Percentiles rank a stretch among this genome's conserved stretches.
These are phyloP conservation scores for Stemphylium lycopersici DNA, from an alignment of 2,329 filamentous ascomycete species.

Conservation along the genomic window DNA sequence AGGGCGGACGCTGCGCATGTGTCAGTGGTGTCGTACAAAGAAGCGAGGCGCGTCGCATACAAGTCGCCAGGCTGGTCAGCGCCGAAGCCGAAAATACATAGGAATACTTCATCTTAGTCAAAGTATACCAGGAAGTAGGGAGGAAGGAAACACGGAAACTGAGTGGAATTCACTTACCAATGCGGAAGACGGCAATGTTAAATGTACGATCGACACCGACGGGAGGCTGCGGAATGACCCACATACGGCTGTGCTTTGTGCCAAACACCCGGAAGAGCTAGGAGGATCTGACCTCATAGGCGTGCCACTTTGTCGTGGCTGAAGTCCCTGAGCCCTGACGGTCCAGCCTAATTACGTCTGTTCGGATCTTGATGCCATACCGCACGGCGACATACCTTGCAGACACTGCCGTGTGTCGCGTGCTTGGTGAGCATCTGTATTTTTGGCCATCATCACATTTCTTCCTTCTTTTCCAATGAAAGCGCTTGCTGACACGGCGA, in stretches of 20 bases:
- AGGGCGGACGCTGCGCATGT: conserved; percentile 36
- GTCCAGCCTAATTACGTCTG: conserved; percentile 18
- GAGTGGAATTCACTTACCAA: conserved; percentile 7
- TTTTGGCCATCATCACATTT: background rate
- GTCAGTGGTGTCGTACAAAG: conserved; percentile 22
- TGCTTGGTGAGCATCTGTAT: background rate
- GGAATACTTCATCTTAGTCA: conserved; percentile 35
- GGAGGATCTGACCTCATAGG: conserved; percentile 26
- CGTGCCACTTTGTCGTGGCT: conserved; percentile 21
- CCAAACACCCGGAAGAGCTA: conserved; percentile 14
- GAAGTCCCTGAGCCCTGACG: conserved; percentile 9
- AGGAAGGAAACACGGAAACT: background rate
- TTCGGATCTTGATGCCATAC: too few relatives aligned
- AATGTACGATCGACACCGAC: conserved; percentile 15
- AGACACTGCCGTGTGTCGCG: conserved; percentile 2
- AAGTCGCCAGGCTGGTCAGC: conserved; percentile 35
- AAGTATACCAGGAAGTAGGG: background rate
- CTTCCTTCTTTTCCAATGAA: background rate
- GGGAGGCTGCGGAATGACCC: conserved; percentile 17
- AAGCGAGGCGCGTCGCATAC: conserved; percentile 25
- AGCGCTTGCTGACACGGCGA: conserved; percentile 6
- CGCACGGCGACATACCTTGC: background rate
- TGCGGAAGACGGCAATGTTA: conserved; percentile 15
- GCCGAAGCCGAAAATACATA: conserved; percentile 37
- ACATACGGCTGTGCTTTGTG: conserved; percentile 18